Evolutionary conservation across 2,329 filamentous ascomycete species (phyloP).

Genomic region (Annulohypoxylon truncatum): DNA sequence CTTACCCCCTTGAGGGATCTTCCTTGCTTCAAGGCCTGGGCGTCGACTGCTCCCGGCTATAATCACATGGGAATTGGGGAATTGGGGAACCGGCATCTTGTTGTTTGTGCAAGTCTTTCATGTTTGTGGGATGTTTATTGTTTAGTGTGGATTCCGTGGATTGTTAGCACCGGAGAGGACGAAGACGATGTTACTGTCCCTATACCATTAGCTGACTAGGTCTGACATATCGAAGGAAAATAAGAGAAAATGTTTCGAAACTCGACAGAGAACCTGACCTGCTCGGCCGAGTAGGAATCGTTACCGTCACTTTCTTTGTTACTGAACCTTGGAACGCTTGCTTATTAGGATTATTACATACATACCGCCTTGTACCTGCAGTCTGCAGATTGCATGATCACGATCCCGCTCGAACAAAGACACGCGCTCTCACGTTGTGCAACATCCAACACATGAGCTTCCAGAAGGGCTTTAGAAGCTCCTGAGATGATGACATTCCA

Average conservation of each 20-base stretch:
- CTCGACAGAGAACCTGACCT: conserved; percentile 22
- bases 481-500: conserved; percentile 7
- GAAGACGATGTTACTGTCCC: not conserved
- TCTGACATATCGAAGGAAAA: not conserved
- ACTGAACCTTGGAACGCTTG: conserved; percentile 20
- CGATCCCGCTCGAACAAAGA: conserved; percentile 1
- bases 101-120: not conserved
- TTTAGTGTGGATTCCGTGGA: not conserved
- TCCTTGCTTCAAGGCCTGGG: not conserved
- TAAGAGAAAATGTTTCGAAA: not conserved
- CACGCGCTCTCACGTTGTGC: conserved; percentile 12
- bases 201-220: not conserved
- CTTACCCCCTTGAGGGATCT: not conserved
- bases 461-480: conserved; percentile 22
- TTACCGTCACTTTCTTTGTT: not conserved
- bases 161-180: not conserved
- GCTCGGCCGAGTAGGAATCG: conserved; percentile 4
- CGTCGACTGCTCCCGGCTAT: conserved; percentile 2
- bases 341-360: conserved; percentile 32
- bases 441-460: conserved; percentile 16
- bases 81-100: not conserved
- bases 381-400: conserved; percentile 31
- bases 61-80: not conserved
- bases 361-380: conserved; percentile 31
- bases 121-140: not conserved